A percentile compares a stretch with the other conserved stretches of the same genome.
These are phyloP conservation scores for Lactifluus piperatus DNA, from an alignment of 768 basidiomycete species.

Conservation along the genomic window DNA sequence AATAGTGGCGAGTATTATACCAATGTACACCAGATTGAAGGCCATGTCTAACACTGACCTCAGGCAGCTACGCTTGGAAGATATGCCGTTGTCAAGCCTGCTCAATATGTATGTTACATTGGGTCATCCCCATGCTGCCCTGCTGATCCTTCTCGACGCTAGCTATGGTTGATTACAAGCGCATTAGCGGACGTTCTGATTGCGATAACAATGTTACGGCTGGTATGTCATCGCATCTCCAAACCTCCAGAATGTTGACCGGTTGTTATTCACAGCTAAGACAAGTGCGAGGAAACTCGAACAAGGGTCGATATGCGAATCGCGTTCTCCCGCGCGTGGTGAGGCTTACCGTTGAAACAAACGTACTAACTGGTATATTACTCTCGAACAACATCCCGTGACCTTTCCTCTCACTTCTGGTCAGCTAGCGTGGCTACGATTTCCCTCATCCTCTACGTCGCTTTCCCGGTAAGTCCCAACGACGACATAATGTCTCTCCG, in stretches of 20 bases:
- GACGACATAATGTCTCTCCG: not conserved
- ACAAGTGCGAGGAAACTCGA: not conserved
- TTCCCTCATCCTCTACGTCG: conserved; percentile 8
- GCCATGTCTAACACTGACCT: not conserved
- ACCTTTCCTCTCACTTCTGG: not conserved
- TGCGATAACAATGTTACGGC: conserved; percentile 4
- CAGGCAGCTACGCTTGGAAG: not conserved
- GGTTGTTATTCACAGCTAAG: not conserved
- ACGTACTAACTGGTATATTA: conserved; percentile 17
- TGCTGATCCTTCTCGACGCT: not conserved
- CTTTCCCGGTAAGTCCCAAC: conserved; percentile 7
- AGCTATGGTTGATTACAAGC: conserved; percentile 11
- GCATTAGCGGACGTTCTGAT: conserved; percentile 10
- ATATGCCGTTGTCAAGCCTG: not conserved
- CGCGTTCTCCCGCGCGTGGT: conserved; percentile 21
- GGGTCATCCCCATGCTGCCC: not conserved
- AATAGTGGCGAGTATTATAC: not conserved
- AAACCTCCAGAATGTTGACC: not conserved
- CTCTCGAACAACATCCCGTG: not conserved
- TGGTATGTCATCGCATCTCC: not conserved
- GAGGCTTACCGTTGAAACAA: conserved; percentile 25
- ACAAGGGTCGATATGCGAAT: not conserved
- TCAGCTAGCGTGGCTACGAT: conserved; percentile 3
- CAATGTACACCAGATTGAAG: not conserved
- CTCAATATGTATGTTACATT: not conserved